These are phyloP conservation scores for Zymoseptoria crescenta DNA, from an alignment of 2,329 filamentous ascomycete genomes.

Conservation along the genomic window DNA sequence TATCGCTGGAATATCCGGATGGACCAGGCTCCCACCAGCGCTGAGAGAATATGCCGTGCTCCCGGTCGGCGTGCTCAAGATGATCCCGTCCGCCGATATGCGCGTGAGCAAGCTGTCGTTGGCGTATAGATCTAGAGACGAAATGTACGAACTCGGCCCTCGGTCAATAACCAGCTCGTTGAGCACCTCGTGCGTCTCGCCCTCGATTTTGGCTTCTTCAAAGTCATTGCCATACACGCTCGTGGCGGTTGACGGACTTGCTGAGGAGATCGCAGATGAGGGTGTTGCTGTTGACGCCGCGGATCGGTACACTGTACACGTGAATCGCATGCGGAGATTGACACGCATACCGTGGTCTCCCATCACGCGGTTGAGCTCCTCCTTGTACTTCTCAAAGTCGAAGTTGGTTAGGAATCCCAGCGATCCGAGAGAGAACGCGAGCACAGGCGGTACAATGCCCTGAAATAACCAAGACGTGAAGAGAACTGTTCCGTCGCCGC, in stretches of 20 bases:
- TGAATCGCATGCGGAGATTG: constrained; percentile 97
- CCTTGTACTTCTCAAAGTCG: constrained; percentile 69
- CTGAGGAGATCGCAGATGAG: constrained; percentile 20
- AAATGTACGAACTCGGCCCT: constrained; percentile 92
- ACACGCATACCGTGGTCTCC: constrained; percentile 93
- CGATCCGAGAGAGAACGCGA: constrained; percentile 86
- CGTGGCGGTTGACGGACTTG: constrained; percentile 23
- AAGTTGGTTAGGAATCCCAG: constrained; percentile 95
- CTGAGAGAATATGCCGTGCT: constrained; percentile 90
- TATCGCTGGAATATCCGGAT: constrained; percentile 94
- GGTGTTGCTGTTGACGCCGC: constrained; percentile 28
- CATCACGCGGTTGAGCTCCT: constrained; percentile 78
- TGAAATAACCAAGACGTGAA: constrained; percentile 98
- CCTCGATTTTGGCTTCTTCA: constrained; percentile 59
- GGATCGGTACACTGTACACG: constrained; percentile 86
- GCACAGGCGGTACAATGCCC: constrained; percentile 82
- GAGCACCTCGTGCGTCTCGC: constrained; percentile 93
- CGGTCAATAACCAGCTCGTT: constrained; percentile 98
- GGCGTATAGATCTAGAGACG: constrained; percentile 90
- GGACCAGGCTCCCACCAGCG: constrained; percentile 88
- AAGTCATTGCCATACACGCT: constrained; percentile 7
- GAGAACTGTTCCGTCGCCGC: constrained; percentile 89
- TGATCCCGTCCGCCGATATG: constrained; percentile 93
- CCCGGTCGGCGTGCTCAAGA: constrained; percentile 92
- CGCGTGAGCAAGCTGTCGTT: constrained; percentile 92